Evolutionary conservation across 164 flowering plant species (phyloP), one percentile per base, ranked within the genome.

Genomic region (Magnolia changhungtana): DNA sequence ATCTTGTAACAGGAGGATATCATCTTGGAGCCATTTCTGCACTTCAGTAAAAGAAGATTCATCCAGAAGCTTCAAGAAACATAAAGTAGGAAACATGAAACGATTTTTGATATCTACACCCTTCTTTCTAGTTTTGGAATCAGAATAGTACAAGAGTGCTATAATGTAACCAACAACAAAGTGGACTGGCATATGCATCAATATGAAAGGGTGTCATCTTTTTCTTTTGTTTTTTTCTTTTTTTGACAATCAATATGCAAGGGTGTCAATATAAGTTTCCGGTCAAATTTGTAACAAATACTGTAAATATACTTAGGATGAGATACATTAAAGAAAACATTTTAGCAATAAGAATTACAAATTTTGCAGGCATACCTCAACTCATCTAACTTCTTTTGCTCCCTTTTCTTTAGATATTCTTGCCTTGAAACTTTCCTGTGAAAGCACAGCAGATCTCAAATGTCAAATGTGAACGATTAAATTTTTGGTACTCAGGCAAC

Each of bases 301-400:
- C 7, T 0, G 45, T 37, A 37, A 37, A 37, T 37, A 37, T 37
- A 37, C 45, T 37, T 7, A 37, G 45, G 18, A 55, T 0, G 61
- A 55, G 18, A 55, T 55, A 55, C 18, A 55, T 8, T 16, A 55
- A 16, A 55, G 61, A 16, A 55, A 29, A 1, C 11, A 50, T 13
- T 1, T 24, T 50, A 59, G 20, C 51, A 70, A 8, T 10, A 3
- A 58, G 6, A 37, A 64, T 74, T 2, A 63, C 27, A 69, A 23
- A 29, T 19, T 66, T n/a, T 65, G 63, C 19, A 5, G 29, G 63
- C 37, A 37, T 86, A 95, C 98, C 94, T 90, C 72, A 96, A 78
- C 76, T 94, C 97, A 50, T 94, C 98, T 75, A 96, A 75, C 83
- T 92, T 94, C 92, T 94, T 94, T 78, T 89, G 90, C 90, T 96